phyloP scores from a whole-genome alignment of 106 monocot species.

The Acorus calamus region DNA sequence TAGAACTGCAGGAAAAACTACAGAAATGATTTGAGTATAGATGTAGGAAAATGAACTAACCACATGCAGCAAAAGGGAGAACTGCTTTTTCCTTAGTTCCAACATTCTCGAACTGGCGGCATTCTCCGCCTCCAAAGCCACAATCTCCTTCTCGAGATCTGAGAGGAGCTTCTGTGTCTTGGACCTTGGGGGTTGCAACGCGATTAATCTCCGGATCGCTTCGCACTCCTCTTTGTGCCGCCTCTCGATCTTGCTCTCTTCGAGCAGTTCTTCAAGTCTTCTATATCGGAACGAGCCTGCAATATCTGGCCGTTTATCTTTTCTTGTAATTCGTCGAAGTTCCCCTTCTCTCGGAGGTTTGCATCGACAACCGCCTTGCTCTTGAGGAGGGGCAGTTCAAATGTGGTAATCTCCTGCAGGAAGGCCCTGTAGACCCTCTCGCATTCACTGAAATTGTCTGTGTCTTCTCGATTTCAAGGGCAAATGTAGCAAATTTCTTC shows the following conservation, averaged over 20 bases:
- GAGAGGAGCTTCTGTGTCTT: slow-evolving; percentile 66
- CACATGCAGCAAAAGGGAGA: slow-evolving; percentile 81
- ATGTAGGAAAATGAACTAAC: slow-evolving; percentile 23
- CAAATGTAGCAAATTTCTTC: slow-evolving; percentile 76
- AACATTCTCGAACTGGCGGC: slow-evolving; percentile 48
- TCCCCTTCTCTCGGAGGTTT: slow-evolving; percentile 76
- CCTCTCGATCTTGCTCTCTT: slow-evolving; percentile 83
- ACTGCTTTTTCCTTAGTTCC: slow-evolving; percentile 88
- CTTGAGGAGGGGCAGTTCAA: slow-evolving; percentile 79
- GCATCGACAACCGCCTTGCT: slow-evolving; percentile 85
- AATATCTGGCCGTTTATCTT: slow-evolving; percentile 55
- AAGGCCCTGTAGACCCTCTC: slow-evolving; percentile 70
- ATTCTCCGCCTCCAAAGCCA: slow-evolving; percentile 67
- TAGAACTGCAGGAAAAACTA: no score
- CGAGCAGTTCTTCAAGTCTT: slow-evolving; percentile 57
- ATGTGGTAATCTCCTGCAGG: slow-evolving; percentile 77
- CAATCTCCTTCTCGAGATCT: slow-evolving; percentile 79
- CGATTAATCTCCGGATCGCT: slow-evolving; percentile 70
- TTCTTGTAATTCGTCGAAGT: slow-evolving; percentile 57
- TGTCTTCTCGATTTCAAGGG: slow-evolving; percentile 70
- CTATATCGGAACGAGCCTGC: slow-evolving; percentile 63
- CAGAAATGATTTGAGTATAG: no score
- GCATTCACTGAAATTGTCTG: slow-evolving; percentile 49
- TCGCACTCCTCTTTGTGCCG: slow-evolving; percentile 97
- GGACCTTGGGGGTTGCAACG: slow-evolving; percentile 76